Conservation (phyloP, 2,329 filamentous ascomycete genomes). For the Byssothecium circinans region DNA sequence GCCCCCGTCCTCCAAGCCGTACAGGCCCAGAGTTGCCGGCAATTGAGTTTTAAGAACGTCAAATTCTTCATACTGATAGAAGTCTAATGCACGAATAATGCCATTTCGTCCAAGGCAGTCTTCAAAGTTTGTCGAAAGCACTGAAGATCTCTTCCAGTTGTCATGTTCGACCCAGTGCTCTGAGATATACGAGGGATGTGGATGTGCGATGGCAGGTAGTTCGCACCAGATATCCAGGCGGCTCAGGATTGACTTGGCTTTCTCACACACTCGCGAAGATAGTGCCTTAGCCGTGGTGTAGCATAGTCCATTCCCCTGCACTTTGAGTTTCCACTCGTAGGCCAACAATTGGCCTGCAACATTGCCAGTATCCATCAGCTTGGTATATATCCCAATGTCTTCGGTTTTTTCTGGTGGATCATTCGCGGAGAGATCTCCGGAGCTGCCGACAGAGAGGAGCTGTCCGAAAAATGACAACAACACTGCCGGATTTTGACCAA, state of each 20-base stretch:
- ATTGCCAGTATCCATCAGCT: neutral
- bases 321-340: neutral
- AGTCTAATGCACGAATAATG: neutral
- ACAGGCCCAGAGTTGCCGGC: no score
- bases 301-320: neutral
- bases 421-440: no score
- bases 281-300: no score
- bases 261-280: no score
- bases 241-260: neutral
- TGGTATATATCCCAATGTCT: no score
- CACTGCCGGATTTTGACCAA: neutral
- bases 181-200: neutral
- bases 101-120: neutral
- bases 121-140: neutral
- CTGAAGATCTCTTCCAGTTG: neutral
- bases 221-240: neutral
- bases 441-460: neutral
- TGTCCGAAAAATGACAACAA: neutral
- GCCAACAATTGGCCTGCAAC: neutral
- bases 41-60: no score
- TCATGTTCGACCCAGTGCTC: neutral
- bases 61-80: neutral
- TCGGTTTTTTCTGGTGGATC: no score
- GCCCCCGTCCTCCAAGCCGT: no score
- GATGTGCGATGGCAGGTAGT: neutral